Evolutionary conservation across 352 stramenopile genomes (phyloP).

Genomic region (Pythium volutum): DNA sequence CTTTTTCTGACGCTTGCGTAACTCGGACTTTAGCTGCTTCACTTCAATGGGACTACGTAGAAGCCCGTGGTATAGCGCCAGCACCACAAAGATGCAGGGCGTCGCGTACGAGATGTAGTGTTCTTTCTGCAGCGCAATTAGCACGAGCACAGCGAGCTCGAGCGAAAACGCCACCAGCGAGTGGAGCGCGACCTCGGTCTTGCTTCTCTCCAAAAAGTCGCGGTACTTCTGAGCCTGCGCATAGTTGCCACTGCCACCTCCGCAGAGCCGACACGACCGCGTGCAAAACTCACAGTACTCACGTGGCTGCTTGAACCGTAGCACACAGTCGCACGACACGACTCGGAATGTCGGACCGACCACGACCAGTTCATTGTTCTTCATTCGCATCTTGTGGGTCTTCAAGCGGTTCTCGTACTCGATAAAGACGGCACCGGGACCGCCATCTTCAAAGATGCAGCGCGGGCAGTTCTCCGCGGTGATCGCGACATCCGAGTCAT

Average conservation of each 20-base stretch:
- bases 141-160: constrained; percentile 44
- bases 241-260: constrained; percentile 72
- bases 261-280: constrained; percentile 65
- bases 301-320: constrained; percentile 53
- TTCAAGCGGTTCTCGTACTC: constrained; percentile 49
- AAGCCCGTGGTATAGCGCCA: constrained; percentile 49
- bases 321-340: constrained; percentile 81
- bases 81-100: constrained; percentile 32
- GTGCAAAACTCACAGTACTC: constrained; percentile 80
- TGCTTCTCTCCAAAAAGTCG: constrained; percentile 66
- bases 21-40: constrained; percentile 44
- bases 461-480: constrained; percentile 78
- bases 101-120: constrained; percentile 60
- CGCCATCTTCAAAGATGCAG: constrained; percentile 80
- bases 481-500: constrained; percentile 44
- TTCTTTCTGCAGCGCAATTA: constrained; percentile 43
- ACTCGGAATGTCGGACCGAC: constrained; percentile 80
- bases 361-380: constrained; percentile 49
- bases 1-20: constrained; percentile 44
- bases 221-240: constrained; percentile 73
- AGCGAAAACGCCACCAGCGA: constrained; percentile 49
- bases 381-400: constrained; percentile 42
- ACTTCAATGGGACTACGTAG: constrained; percentile 57
- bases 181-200: constrained; percentile 54
- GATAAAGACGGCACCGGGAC: constrained; percentile 63